These are phyloP conservation scores for Echites panduratus DNA, from an alignment of 257 asterid species.

Conservation along the genomic window DNA sequence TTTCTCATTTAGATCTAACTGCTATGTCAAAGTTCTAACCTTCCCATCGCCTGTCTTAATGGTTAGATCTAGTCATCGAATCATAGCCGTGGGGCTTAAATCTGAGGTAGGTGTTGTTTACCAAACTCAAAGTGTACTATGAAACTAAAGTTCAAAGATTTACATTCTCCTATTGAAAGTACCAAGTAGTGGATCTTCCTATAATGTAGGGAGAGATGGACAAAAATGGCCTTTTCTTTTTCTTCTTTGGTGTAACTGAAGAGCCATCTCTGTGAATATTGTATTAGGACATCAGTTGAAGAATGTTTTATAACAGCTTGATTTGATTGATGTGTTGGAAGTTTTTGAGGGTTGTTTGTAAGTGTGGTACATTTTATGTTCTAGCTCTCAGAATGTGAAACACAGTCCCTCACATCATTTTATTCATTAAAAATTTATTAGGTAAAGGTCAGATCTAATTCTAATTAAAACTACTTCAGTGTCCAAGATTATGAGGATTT, in stretches of 20 bases:
- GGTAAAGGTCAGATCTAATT: background rate
- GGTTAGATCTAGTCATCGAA: constrained; percentile 64
- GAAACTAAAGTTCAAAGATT: background rate
- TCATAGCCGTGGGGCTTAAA: constrained; percentile 71
- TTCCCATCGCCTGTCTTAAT: constrained; percentile 59
- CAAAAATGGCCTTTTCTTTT: background rate
- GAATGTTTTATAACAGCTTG: background rate
- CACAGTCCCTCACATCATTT: background rate
- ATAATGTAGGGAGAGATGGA: background rate
- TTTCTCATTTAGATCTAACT: constrained; percentile 57
- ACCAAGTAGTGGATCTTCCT: background rate
- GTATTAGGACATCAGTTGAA: background rate
- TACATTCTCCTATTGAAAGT: background rate
- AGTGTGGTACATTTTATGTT: background rate
- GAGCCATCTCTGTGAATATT: background rate
- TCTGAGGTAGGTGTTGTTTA: constrained; percentile 47
- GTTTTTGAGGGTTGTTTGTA: background rate
- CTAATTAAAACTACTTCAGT: background rate
- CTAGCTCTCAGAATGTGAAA: background rate
- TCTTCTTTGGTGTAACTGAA: background rate
- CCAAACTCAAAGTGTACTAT: background rate
- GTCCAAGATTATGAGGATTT: constrained; percentile 7
- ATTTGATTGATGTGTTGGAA: background rate
- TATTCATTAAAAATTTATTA: background rate
- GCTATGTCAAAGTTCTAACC: constrained; percentile 51